Base-by-base conservation (phyloP, 176 grass and related monocot genomes). In the Chloris gayana region DNA sequence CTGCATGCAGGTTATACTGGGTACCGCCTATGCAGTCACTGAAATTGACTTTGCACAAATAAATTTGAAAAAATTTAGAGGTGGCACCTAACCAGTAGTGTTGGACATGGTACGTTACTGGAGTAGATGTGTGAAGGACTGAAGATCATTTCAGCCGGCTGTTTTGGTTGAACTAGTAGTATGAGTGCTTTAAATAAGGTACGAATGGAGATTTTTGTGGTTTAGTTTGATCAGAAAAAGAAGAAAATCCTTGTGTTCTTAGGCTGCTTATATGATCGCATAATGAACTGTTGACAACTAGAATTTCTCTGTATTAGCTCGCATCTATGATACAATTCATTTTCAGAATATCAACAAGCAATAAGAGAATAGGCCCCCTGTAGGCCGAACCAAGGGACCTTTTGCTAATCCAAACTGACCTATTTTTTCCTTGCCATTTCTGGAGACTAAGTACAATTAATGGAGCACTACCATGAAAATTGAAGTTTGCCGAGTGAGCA, bases 41-140 rank as follows among this genome's bases (percentile, higher is more conserved):
- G 9, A 6, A 32, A 14, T 53, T 54, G 70, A 73, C 70, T 32
- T 73, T 73, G 70, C 46, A 32, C 46, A 51, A 73, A 51, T 46
- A 13, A 31, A 51, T 6, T 72, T 5, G 5, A 7, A 30, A n/a
- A 24, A 25, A 0, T 27, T 15, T 30, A 14, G 13, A 17, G 14
- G 11, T 4, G 24, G 1, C 50, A 53, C 50, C 8, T 30, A 62
- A 10, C n/a, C 17, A 45, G 68, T 27, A 27, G 44, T 47, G 69
- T 47, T 70, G 19, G 21, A 15, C 1, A 24, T 42, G 10, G 11
- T 22, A 41, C 22, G 22, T 57, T n/a, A n/a, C 21, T n/a, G 6
- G 22, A 10, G 35, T 54, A 22, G 18, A 22, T 54, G 50, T 1
- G 50, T 37, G 35, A 37, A 37, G 35, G 35, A 37, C 35, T 37